These are phyloP conservation scores for Trichocomaceae sp. DNA, from an alignment of 2,329 filamentous ascomycete species.

Conservation along the genomic window DNA sequence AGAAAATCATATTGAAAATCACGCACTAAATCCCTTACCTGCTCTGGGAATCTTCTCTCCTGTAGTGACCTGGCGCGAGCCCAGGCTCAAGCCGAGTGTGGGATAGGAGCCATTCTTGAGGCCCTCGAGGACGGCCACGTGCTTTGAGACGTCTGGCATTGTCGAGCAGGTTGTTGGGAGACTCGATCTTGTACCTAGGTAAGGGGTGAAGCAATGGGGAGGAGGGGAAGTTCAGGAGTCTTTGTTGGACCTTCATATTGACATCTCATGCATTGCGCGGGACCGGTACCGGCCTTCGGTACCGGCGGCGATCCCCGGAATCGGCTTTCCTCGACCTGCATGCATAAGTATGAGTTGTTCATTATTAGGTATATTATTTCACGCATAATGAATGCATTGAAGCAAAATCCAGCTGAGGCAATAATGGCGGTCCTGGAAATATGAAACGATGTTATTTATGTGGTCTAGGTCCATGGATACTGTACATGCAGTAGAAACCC, in stretches of 20 bases:
- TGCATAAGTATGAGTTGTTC: too few relatives aligned
- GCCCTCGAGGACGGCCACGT: background rate
- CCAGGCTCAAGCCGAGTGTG: conserved; percentile 1
- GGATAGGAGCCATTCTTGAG: conserved; percentile 4
- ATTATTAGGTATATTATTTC: too few relatives aligned
- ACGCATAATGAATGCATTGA: too few relatives aligned
- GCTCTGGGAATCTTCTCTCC: conserved; percentile 1
- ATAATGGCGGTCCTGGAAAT: too few relatives aligned
- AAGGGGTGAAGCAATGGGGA: too few relatives aligned
- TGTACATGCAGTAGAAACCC: too few relatives aligned
- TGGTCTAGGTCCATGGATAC: too few relatives aligned
- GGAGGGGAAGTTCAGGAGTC: too few relatives aligned
- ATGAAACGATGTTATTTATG: too few relatives aligned
- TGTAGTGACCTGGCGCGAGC: conserved; percentile 3
- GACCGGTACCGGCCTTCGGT: background rate
- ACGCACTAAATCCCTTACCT: background rate
- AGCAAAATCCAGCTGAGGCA: too few relatives aligned
- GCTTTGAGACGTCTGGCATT: conserved; percentile 10
- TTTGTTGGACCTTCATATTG: too few relatives aligned
- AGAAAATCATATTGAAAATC: background rate
- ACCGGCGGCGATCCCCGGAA: background rate
- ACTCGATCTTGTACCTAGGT: too few relatives aligned
- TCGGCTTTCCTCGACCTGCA: background rate
- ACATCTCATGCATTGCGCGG: background rate
- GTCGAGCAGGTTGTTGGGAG: background rate